Evolutionary conservation across 208 protist genomes (phyloP).

Genomic region (Trypanosoma vivax): DNA sequence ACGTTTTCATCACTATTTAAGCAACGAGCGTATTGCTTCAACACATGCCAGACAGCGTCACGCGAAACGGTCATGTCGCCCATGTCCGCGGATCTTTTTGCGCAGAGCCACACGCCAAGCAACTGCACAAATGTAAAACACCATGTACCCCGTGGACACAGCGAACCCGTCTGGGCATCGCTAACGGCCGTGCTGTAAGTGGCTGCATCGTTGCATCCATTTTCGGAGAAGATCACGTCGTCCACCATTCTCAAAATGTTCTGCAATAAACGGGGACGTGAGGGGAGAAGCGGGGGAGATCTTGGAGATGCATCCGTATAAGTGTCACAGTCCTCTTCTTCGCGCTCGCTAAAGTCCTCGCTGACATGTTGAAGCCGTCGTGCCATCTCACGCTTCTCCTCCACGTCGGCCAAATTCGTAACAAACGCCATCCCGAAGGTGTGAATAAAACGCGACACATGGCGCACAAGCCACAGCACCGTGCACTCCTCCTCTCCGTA

Average conservation of each 20-base stretch:
- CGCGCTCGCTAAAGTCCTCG: background rate
- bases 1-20: no score
- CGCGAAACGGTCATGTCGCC: slow-evolving; percentile 10
- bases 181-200: background rate
- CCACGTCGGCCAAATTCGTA: slow-evolving; percentile 5
- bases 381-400: background rate
- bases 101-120: slow-evolving; percentile 6
- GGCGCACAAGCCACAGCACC: slow-evolving; percentile 7
- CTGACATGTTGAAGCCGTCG: background rate
- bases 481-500: background rate
- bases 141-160: background rate
- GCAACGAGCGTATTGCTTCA: no score
- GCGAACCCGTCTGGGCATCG: background rate
- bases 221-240: no score
- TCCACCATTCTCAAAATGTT: no score
- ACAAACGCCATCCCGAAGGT: background rate
- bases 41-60: slow-evolving; percentile 2
- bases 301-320: no score
- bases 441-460: slow-evolving; percentile 14
- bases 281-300: no score
- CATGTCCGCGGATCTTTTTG: slow-evolving; percentile 10
- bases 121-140: background rate
- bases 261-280: background rate
- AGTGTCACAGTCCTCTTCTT: background rate
- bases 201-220: no score